Evolutionary conservation across 768 basidiomycete genomes (phyloP).

Genomic region (Xerocomellus chrysenteron): DNA sequence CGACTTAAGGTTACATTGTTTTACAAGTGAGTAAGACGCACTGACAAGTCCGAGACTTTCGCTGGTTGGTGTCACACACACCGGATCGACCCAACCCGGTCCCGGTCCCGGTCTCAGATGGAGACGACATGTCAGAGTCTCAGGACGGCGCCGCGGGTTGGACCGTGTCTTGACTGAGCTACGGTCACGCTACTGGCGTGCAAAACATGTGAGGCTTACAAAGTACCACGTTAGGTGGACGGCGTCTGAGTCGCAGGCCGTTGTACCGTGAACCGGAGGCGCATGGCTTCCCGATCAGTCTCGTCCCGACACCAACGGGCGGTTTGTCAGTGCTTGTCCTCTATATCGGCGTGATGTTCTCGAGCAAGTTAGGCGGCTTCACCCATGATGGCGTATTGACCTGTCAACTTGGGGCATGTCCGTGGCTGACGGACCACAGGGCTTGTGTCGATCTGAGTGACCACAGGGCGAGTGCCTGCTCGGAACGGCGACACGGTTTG

Average conservation of each 20-base stretch:
- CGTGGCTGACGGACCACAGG: background rate
- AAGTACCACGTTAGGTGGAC: background rate
- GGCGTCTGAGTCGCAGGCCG: background rate
- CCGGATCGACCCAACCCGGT: too few species aligned
- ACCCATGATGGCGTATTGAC: background rate
- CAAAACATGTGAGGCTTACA: background rate
- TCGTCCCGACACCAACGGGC: background rate
- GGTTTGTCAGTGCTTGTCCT: background rate
- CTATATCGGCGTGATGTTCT: background rate
- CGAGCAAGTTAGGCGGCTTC: background rate
- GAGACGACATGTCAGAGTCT: background rate
- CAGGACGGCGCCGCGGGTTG: background rate
- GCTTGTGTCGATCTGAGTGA: too few species aligned
- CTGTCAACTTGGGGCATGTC: background rate
- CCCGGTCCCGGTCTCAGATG: slow-evolving; percentile 4
- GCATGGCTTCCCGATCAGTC: background rate
- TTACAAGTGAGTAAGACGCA: background rate
- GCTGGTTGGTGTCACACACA: too few species aligned
- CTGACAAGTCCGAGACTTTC: background rate
- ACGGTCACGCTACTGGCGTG: background rate
- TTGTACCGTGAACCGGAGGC: too few species aligned
- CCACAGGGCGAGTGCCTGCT: too few species aligned
- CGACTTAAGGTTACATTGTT: background rate
- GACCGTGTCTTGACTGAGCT: background rate
- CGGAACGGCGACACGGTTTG: too few species aligned